These are phyloP conservation scores for Knoxia roxburghii DNA, from an alignment of 257 asterid genomes.

Conservation along the genomic window DNA sequence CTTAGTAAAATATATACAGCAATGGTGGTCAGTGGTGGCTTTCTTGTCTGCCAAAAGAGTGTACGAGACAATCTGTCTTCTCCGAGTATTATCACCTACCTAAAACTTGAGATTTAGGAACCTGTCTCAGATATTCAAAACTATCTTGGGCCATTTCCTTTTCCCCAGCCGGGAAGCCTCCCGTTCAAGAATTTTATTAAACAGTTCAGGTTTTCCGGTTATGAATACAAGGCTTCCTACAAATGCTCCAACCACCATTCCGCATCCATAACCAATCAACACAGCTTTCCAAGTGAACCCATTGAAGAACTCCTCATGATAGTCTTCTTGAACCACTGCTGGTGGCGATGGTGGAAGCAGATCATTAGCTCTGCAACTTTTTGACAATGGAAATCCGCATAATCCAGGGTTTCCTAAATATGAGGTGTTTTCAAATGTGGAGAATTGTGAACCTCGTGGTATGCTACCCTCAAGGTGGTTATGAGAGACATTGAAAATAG, in stretches of 20 bases:
- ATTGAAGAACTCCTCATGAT: background rate
- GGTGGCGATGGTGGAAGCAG: background rate
- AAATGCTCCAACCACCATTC: conserved; percentile 15
- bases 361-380: conserved; percentile 7
- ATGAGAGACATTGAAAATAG: conserved; percentile 6
- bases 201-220: conserved; percentile 21
- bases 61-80: too few relatives aligned
- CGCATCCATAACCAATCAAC: conserved; percentile 26
- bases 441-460: conserved; percentile 15
- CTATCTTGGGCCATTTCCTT: background rate
- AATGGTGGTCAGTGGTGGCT: too few relatives aligned
- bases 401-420: conserved; percentile 18
- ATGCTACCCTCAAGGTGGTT: conserved; percentile 10
- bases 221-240: conserved; percentile 19
- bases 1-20: too few relatives aligned
- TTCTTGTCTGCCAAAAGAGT: too few relatives aligned
- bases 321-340: conserved; percentile 4
- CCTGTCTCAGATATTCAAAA: too few relatives aligned
- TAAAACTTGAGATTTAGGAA: too few relatives aligned
- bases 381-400: conserved; percentile 25
- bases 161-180: background rate
- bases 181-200: background rate
- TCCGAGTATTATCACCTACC: too few relatives aligned
- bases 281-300: conserved; percentile 24
- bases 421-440: conserved; percentile 14